Evolutionary conservation across 164 flowering plant genomes (phyloP).

Genomic region (Malania oleifera): DNA sequence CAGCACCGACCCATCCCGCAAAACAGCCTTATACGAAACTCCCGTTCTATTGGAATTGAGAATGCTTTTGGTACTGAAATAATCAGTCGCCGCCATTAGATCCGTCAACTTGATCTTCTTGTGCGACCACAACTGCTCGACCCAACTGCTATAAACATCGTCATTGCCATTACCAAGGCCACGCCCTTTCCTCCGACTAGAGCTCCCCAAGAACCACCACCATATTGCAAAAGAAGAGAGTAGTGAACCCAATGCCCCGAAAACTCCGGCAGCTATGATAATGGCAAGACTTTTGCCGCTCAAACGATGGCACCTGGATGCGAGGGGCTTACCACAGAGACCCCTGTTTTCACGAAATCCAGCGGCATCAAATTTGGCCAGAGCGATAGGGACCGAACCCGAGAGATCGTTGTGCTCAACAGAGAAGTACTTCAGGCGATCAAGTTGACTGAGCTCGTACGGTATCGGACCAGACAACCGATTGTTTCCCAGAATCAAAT

Average conservation of each 20-base stretch:
- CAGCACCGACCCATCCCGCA: constrained; percentile 62
- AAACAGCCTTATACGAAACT: constrained; percentile 49
- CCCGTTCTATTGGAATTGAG: constrained; percentile 46
- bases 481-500: constrained; percentile 22
- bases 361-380: constrained; percentile 13
- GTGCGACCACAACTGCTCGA: constrained; percentile 32
- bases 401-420: constrained; percentile 26
- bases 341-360: constrained; percentile 30
- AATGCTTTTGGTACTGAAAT: constrained; percentile 34
- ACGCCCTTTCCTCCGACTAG: constrained; percentile 16
- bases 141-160: constrained; percentile 31
- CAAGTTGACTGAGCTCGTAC: constrained; percentile 18
- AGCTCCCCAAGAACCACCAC: constrained; percentile 47
- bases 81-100: constrained; percentile 51
- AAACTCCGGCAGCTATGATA: constrained; percentile 54
- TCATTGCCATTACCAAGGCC: constrained; percentile 22
- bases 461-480: constrained; percentile 31
- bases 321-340: constrained; percentile 39
- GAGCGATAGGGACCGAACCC: constrained; percentile 25
- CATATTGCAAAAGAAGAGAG: constrained; percentile 43
- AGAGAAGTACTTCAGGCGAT: constrained; percentile 24
- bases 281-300: constrained; percentile 31
- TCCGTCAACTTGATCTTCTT: constrained; percentile 54
- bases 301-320: constrained; percentile 36
- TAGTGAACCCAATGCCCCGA: constrained; percentile 49